Base-by-base conservation (phyloP, 257 asterid genomes). In the Penstemon barbatus region DNA sequence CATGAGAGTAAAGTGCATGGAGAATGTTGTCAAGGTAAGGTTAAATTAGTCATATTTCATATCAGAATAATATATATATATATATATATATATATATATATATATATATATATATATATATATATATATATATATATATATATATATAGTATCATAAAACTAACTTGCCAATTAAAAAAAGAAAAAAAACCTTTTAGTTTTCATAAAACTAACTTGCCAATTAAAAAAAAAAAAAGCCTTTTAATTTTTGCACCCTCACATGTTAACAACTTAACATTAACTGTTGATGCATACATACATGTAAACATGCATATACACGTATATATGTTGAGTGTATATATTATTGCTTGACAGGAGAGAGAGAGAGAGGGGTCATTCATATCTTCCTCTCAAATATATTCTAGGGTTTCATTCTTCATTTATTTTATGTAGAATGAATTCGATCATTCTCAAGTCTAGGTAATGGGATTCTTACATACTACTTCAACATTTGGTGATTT, bases 321-420 rank as follows among this genome's bases (percentile, higher is more conserved):
- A 50, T 66, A 70, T 58, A 65, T 54, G 61, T 53, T 39, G 37
- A 39, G 4, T 72, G 63, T 64, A 44, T 57, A 42, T 25, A 72
- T 62, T 45, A 80, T 77, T 79, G 64, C 53, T 61, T 57, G 8
- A 12, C 5, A 62, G 33, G 67, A 60, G 77, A 71, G 71, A 71
- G 66, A 15, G 18, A 61, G 70, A 62, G 61, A 74, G 53, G 53
- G 56, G 71, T 72, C 72, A 69, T 79, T 78, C 84, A 41, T 15
- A 15, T 78, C 86, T 78, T 75, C 82, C 63, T 84, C 68, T 63
- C 71, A 51, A 58, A 43, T 64, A 68, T 18, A 25, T 77, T 71
- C 80, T 87, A 85, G 90, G 97, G 93, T 83, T 78, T 65, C 63
- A 61, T 79, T 78, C 78, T 70, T 66, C 79, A 81, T 71, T 61